A percentile compares a stretch with the other conserved stretches of the same genome.
Conservation (phyloP, 192 early-diverging fungal genomes). For the Backusella morwellensis region DNA sequence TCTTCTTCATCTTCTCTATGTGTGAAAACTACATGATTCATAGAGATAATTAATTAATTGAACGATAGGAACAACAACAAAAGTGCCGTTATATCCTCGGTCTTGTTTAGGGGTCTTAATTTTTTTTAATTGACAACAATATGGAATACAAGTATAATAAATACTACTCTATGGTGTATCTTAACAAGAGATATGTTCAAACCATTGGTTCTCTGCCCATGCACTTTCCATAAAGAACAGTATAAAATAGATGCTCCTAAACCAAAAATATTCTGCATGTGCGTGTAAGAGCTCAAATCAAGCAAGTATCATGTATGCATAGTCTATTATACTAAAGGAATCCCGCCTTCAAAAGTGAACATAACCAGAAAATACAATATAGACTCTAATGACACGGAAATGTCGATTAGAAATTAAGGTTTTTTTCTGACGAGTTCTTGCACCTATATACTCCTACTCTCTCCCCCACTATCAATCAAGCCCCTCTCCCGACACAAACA, state of each 20-base stretch:
- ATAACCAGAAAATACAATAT: neutral
- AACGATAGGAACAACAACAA: neutral
- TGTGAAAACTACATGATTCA: neutral
- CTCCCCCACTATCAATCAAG: neutral
- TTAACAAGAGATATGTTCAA: neutral
- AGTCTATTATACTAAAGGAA: slow-evolving; percentile 1
- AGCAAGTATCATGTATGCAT: slow-evolving; percentile 6
- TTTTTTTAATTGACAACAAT: slow-evolving; percentile 1
- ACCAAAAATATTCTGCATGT: slow-evolving; percentile 4
- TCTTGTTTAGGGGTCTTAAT: neutral
- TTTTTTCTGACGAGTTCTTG: slow-evolving; percentile 5
- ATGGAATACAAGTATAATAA: neutral
- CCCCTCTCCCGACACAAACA: neutral
- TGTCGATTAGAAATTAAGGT: slow-evolving; percentile 1
- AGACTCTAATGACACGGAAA: neutral
- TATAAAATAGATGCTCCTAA: neutral
- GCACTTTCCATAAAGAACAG: slow-evolving; percentile 3
- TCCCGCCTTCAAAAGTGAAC: neutral
- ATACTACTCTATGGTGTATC: neutral
- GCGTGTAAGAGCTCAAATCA: slow-evolving; percentile 2
- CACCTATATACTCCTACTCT: neutral
- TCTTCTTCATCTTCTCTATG: neutral
- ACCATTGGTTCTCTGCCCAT: neutral
- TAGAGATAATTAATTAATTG: neutral
- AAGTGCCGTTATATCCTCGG: neutral